Conservation (phyloP, 2,329 filamentous ascomycete genomes). For the Tolypocladium pustulatum region DNA sequence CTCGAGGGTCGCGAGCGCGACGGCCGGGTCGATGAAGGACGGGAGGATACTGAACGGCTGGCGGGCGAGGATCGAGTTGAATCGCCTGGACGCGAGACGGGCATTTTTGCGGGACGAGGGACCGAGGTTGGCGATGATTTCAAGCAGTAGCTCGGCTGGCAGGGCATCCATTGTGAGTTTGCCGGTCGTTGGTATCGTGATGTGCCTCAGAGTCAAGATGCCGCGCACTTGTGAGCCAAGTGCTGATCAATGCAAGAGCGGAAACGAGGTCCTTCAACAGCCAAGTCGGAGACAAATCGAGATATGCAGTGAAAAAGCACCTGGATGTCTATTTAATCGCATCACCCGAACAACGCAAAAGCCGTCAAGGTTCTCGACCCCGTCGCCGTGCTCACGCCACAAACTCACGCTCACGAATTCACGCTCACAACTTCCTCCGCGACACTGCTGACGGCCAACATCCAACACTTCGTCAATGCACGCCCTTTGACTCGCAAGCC, state of each 20-base stretch:
- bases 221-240: neutral
- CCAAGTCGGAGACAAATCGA: neutral
- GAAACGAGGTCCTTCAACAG: neutral
- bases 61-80: slow-evolving; percentile 19
- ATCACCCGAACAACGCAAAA: neutral
- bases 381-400: neutral
- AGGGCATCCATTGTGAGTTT: slow-evolving; percentile 17
- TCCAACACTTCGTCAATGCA: neutral
- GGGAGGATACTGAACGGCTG: slow-evolving; percentile 16
- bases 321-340: neutral
- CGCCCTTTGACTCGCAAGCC: neutral
- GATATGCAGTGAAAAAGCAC: neutral
- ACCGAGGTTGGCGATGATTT: slow-evolving; percentile 17
- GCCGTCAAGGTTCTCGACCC: neutral
- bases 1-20: slow-evolving; percentile 13
- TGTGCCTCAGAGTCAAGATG: neutral
- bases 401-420: neutral
- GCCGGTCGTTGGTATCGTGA: neutral
- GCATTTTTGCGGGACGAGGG: slow-evolving; percentile 10
- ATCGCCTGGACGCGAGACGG: slow-evolving; percentile 20
- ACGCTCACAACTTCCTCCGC: neutral
- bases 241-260: neutral
- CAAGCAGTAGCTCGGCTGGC: slow-evolving; percentile 18
- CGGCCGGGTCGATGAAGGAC: slow-evolving; percentile 17
- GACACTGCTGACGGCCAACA: neutral